Evolutionary conservation across 495 filamentous ascomycete genomes (phyloP), one percentile per base, ranked within the genome.

Genomic region (Beverwykella pulmonaria): DNA sequence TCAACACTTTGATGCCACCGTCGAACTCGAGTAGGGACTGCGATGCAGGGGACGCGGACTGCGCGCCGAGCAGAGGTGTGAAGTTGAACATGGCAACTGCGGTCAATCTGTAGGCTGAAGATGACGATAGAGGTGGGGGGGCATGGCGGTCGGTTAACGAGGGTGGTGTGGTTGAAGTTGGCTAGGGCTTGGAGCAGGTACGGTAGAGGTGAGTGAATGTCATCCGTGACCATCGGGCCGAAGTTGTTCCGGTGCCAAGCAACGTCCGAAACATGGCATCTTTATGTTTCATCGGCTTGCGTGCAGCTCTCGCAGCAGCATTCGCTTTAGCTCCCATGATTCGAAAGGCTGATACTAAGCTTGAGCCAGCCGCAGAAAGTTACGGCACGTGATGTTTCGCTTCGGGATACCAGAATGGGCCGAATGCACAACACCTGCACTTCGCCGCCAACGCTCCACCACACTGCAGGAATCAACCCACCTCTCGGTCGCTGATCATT

Each of bases 11-110:
- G 76, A 98, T 88, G 34, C 93, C 94, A 48, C 93, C 93, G 81
- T 98, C 94, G 50, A 99, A 87, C 80, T 98, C 95, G 48, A 99
- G 80, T 9, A 99, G 84, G 14, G 95, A 98, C 75, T 97, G 93
- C 61, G 91, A 94, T 36, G 95, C 94, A 44, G 86, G 82, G 8
- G 91, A 95, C 49, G 87, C 83, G 7, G 91, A 93, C 69, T 93
- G 92, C 19, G 93, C 95, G 69, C 94, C 95, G 46, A 94, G 88
- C 49, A 99, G 79, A 19, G 95, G 88, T 65, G 89, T 95, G 79
- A 98, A 97, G 63, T 87, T 96, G 80, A 99, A 96, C 94, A 99
- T 99, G 44, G 23, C 25, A 12, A 41, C 15, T 15, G 23, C 2
- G 30, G 27, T 58, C 44, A 61, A 23, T 44, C 26, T 10, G 29